phyloP scores from a whole-genome alignment of 768 basidiomycete species.

The Leccinum ochraceum region DNA sequence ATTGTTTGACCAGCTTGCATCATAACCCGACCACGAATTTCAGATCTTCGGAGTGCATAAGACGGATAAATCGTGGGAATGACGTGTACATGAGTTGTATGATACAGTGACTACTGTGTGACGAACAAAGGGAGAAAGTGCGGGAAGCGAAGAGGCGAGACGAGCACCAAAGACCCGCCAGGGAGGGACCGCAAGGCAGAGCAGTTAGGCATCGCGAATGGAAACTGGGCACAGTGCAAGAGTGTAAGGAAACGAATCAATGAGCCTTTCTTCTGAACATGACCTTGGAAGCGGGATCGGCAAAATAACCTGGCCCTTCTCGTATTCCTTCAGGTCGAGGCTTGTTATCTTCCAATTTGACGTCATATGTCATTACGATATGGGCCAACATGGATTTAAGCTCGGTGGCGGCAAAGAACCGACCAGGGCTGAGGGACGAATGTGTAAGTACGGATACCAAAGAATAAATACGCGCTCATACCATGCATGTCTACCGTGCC shows the following conservation, averaged over 20 bases:
- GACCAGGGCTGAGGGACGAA: conserved; percentile 6
- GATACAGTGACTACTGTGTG: too few relatives aligned
- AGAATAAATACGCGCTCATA: background rate
- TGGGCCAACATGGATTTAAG: background rate
- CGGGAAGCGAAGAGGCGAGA: too few relatives aligned
- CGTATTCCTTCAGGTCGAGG: background rate
- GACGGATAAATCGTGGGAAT: too few relatives aligned
- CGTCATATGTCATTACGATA: background rate
- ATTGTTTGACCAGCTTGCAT: too few relatives aligned
- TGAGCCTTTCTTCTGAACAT: background rate
- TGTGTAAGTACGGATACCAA: background rate
- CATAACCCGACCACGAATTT: too few relatives aligned
- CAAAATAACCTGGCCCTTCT: background rate
- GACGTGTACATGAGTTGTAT: too few relatives aligned
- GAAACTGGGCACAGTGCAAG: too few relatives aligned
- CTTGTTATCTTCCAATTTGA: background rate
- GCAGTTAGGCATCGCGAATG: too few relatives aligned
- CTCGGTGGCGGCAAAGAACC: conserved; percentile 11
- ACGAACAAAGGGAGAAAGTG: too few relatives aligned
- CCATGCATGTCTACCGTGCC: conserved; percentile 3
- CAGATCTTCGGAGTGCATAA: too few relatives aligned
- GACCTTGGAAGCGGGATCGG: background rate
- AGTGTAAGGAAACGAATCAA: background rate
- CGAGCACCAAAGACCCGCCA: too few relatives aligned
- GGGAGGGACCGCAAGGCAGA: too few relatives aligned